Evolutionary conservation across 805 yeast genomes (phyloP).

Genomic region (Barnettozyma wickerhamii): DNA sequence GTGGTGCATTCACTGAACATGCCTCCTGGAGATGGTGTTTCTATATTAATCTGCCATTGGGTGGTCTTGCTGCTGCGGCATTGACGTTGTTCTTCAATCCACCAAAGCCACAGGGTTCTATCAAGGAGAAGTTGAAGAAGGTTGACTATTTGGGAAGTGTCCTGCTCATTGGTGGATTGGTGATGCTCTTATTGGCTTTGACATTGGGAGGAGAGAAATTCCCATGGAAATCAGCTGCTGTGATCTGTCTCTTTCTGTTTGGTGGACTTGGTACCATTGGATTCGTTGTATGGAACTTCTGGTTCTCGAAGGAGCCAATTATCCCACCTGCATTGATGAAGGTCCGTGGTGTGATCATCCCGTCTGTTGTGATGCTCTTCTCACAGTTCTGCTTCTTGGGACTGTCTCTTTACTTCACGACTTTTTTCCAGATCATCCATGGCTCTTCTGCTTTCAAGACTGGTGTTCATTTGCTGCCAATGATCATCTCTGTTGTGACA

Average conservation of each 20-base stretch:
- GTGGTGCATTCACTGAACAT: slow-evolving; percentile 58
- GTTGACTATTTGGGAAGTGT: slow-evolving; percentile 49
- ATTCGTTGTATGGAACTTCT: slow-evolving; percentile 38
- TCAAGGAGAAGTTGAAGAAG: slow-evolving; percentile 33
- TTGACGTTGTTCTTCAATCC: slow-evolving; percentile 42
- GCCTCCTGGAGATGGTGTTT: slow-evolving; percentile 78
- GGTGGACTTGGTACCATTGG: slow-evolving; percentile 36
- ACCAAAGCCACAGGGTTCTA: slow-evolving; percentile 37
- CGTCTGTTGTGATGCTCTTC: neutral
- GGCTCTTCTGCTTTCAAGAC: slow-evolving; percentile 24
- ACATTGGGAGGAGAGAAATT: slow-evolving; percentile 50
- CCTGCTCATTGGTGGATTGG: slow-evolving; percentile 38
- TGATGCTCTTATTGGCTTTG: slow-evolving; percentile 43
- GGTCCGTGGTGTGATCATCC: neutral
- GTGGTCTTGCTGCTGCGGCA: slow-evolving; percentile 43
- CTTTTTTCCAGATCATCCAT: slow-evolving; percentile 48
- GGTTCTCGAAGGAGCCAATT: slow-evolving; percentile 41
- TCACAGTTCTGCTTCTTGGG: slow-evolving; percentile 1
- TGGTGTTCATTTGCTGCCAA: slow-evolving; percentile 22
- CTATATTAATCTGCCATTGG: slow-evolving; percentile 63
- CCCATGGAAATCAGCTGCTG: slow-evolving; percentile 54
- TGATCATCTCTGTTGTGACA: slow-evolving; percentile 15
- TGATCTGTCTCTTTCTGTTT: slow-evolving; percentile 43
- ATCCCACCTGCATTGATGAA: slow-evolving; percentile 19
- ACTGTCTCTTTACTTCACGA: slow-evolving; percentile 31